These are phyloP conservation scores for Colletotrichum sp. DNA, from an alignment of 2,329 filamentous ascomycete species.

Conservation along the genomic window DNA sequence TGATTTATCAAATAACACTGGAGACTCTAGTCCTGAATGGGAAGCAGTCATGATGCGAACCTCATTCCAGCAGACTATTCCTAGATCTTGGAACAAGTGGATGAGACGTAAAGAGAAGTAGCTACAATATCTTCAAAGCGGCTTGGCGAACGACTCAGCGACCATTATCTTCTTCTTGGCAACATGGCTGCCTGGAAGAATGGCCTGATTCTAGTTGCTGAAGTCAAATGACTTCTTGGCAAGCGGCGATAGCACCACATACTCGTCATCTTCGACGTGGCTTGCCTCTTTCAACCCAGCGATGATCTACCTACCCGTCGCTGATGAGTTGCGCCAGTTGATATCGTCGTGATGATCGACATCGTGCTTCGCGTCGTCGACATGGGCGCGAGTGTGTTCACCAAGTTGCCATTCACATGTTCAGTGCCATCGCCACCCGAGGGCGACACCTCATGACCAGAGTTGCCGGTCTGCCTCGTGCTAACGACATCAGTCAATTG, in stretches of 20 bases:
- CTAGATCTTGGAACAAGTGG: not conserved
- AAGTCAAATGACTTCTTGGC: not conserved
- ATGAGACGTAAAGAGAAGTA: not conserved
- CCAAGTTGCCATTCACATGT: not conserved
- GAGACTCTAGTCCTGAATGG: not conserved
- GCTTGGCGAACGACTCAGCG: not conserved
- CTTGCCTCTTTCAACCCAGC: not conserved
- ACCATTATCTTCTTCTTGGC: not conserved
- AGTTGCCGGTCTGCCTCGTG: not conserved
- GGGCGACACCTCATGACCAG: not conserved
- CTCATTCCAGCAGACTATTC: not conserved
- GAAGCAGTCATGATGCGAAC: not conserved
- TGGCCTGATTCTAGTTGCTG: not conserved
- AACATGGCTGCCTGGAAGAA: not conserved
- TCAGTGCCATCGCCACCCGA: not conserved
- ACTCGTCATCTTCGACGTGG: not conserved
- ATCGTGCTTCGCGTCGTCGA: not conserved
- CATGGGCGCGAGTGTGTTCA: not conserved
- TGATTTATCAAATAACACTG: not conserved
- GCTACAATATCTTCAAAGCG: not conserved
- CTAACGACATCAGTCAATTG: not conserved
- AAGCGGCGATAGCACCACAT: not conserved
- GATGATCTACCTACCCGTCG: not conserved
- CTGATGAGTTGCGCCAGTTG: not conserved
- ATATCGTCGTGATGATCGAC: not conserved